Percentiles rank a stretch among this genome's conserved stretches.
These are phyloP conservation scores for Apium graveolens DNA, from an alignment of 129 eudicot genomes.

Conservation along the genomic window DNA sequence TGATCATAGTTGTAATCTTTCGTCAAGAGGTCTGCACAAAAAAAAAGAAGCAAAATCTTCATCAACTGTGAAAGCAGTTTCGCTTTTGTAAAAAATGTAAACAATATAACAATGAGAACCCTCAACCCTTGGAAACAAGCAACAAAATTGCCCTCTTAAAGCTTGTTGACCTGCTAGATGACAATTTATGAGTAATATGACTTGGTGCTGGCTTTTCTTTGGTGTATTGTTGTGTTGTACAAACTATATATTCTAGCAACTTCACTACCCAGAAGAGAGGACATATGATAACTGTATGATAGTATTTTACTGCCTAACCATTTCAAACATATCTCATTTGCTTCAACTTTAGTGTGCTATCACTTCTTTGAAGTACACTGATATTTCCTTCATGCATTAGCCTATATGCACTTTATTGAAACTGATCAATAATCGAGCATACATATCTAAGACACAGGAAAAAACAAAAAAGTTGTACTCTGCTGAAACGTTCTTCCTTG, in stretches of 20 bases:
- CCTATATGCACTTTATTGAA: not conserved
- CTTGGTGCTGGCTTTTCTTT: not conserved
- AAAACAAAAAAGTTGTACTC: too few relatives aligned
- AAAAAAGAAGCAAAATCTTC: constrained; percentile 5
- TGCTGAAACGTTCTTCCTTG: too few relatives aligned
- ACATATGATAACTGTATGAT: not conserved
- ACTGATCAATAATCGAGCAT: not conserved
- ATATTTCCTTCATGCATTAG: not conserved
- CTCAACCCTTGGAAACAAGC: not conserved
- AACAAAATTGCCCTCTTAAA: not conserved
- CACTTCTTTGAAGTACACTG: not conserved
- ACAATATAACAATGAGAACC: not conserved
- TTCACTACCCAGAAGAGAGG: not conserved
- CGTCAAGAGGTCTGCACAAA: constrained; percentile 67
- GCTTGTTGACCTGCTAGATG: not conserved
- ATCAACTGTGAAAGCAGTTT: constrained; percentile 1
- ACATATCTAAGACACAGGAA: too few relatives aligned
- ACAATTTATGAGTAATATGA: not conserved
- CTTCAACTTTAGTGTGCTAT: not conserved
- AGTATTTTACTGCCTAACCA: not conserved
- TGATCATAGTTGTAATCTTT: constrained; percentile 93
- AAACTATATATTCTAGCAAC: not conserved
- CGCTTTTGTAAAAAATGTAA: not conserved
- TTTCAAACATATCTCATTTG: not conserved
- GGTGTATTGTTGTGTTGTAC: not conserved